Evolutionary conservation across 768 basidiomycete genomes (phyloP), one percentile per base, ranked within the genome.

Genomic region (Cubamyces sp.): DNA sequence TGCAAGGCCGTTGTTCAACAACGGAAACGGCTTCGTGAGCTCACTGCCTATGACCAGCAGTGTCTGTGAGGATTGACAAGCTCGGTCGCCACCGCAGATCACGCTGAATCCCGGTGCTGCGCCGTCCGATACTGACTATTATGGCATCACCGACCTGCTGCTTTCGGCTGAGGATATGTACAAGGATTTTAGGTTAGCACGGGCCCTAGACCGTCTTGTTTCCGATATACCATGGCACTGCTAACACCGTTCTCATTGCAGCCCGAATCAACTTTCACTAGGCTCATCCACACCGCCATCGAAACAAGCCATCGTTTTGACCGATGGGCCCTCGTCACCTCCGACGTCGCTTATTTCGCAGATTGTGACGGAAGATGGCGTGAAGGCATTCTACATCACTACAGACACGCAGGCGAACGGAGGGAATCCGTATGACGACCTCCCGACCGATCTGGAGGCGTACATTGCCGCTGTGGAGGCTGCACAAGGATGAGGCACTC

Each of bases 301-400:
- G 15, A 68, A 78, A 55, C 75, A 78, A 55, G 67, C 71, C n/a
- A 71, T 75, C n/a, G 66, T 76, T n/a, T 61, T 78, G 18, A 73
- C 75, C 30, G 71, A 71, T 23, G 73, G 68, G 21, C 77, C 76
- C 4, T 65, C 67, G 15, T 68, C 61, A 15, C 61, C 70, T 3
- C 71, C 72, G 0, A 57, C 68, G 2, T 60, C 42, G 18, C 65
- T 74, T 12, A 69, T 76, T 30, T 51, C 66, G 26, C 57, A 64
- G 23, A 60, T 76, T 3, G 57, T 70, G 1, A 54, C 53, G 21
- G 55, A 66, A 16, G 64, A 71, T 21, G 65, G 64, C 3, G 60
- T 76, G 12, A 69, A 61, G 18, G 72, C 72, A 14, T 67, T 72
- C 47, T 77, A 73, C 63, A 70, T 76, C 46, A 77, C 74, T 1